Evolutionary conservation across 139 green algal genomes (phyloP).

Genomic region (Gonium pectorale): DNA sequence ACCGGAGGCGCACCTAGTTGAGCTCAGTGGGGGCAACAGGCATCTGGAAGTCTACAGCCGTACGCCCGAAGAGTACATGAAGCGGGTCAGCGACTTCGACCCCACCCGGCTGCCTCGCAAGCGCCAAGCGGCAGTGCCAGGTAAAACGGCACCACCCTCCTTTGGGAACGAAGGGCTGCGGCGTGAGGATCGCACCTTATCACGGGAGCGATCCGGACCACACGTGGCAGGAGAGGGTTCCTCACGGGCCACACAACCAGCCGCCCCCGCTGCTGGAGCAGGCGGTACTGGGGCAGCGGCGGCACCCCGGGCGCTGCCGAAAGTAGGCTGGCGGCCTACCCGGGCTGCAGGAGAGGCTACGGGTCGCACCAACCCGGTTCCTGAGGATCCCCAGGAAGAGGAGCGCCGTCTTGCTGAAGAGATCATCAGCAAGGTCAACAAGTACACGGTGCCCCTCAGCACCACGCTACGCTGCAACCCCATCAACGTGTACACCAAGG

Average conservation of each 20-base stretch:
- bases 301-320: background rate
- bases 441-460: background rate
- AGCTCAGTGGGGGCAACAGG: background rate
- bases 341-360: too few species aligned
- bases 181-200: too few species aligned
- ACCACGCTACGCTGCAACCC: background rate
- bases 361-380: background rate
- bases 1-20: background rate
- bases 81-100: constrained; percentile 11
- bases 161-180: too few species aligned
- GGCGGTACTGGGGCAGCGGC: background rate
- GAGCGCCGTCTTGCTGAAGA: constrained; percentile 6
- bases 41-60: too few species aligned
- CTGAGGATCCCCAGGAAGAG: background rate
- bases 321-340: too few species aligned
- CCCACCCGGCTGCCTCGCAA: background rate
- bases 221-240: too few species aligned
- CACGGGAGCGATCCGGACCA: too few species aligned
- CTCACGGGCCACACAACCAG: too few species aligned
- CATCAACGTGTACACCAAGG: background rate
- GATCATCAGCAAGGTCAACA: constrained; percentile 13
- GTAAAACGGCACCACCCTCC: background rate
- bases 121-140: background rate
- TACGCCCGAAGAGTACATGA: background rate
- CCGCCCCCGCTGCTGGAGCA: background rate